Base-by-base conservation (phyloP, 805 yeast species). In the Hanseniaspora osmophila region DNA sequence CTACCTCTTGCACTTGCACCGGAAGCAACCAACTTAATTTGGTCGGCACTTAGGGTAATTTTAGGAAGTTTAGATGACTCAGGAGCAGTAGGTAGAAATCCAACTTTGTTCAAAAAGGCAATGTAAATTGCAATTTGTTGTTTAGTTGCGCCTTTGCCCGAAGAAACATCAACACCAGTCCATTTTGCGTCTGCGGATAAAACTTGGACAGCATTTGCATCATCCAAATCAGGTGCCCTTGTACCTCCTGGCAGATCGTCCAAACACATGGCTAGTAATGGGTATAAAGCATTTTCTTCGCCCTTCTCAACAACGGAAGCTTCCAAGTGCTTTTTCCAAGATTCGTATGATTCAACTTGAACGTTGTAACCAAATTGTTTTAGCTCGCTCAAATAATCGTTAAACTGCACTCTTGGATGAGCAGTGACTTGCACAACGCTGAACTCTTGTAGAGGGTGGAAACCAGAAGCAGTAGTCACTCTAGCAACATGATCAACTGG, bases 401-500 rank as follows among this genome's bases (percentile, higher is more conserved):
- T 80, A 67, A 88, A 83, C 38, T 74, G 68, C 48, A 86, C 78
- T 61, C 98, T 78, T 49, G 99, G 99, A 56, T 92, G 97, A 19
- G 90, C 94, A 6, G 97, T 92, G n/a, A 92, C 96, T 40, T 92
- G 98, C 1, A 86, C 87, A 38, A 94, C 98, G 1, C 79, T 66
- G 39, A 78, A 64, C 13, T 67, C 67, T 1, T 54, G 55, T 18
- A 63, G 54, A 27, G 95, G 90, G 55, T 77, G 76, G 50, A 92
- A 70, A 0, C 95, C 81, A 27, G 92, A 67, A 1, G 97, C 85
- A 44, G 80, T 84, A 22, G 80, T 84, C 19, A 87, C 84, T 41
- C 94, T 74, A 1, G 99, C 97, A 52, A 92, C 98, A 58, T 92
- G 98, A 56, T 94, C 96, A 40, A 92, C 98, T 2, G 98, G 98